Conservation (phyloP, 2,329 filamentous ascomycete genomes). For the Macrophomina tecta region DNA sequence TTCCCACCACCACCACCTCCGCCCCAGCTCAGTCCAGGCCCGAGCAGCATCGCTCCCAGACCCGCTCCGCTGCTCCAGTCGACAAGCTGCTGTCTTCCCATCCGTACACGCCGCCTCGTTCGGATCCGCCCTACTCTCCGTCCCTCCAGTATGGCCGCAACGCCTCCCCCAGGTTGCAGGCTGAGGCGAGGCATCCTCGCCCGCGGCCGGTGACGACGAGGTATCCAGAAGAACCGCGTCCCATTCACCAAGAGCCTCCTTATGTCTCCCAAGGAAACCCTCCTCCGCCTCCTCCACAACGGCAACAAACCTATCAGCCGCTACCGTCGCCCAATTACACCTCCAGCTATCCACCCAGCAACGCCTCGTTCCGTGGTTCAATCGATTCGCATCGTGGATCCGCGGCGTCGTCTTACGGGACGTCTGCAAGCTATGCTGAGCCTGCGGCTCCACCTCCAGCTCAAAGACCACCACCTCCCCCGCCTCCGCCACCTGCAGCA, state of each 20-base stretch:
- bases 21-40: slow-evolving; percentile 30
- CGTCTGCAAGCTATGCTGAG: slow-evolving; percentile 37
- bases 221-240: slow-evolving; percentile 41
- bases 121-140: slow-evolving; percentile 43
- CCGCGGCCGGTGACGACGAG: slow-evolving; percentile 30
- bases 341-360: slow-evolving; percentile 47
- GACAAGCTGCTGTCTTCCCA: slow-evolving; percentile 45
- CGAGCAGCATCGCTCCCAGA: slow-evolving; percentile 35
- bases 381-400: slow-evolving; percentile 47
- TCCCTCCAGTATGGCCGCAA: slow-evolving; percentile 40
- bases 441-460: slow-evolving; percentile 39
- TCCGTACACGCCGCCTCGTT: slow-evolving; percentile 48
- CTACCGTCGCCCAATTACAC: slow-evolving; percentile 48
- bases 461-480: slow-evolving; percentile 23
- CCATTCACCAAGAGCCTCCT: slow-evolving; percentile 40
- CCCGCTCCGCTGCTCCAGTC: slow-evolving; percentile 41
- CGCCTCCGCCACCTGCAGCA: slow-evolving; percentile 29
- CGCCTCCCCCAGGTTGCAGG: slow-evolving; percentile 45
- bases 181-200: neutral
- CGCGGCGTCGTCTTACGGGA: slow-evolving; percentile 39
- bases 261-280: slow-evolving; percentile 46
- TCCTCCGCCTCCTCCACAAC: slow-evolving; percentile 29
- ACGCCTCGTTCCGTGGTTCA: slow-evolving; percentile 45
- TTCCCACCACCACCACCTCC: slow-evolving; percentile 29
- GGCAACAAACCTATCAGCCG: slow-evolving; percentile 33